Conservation (phyloP, 345 rosid genomes). For the Eucalyptus globulus region DNA sequence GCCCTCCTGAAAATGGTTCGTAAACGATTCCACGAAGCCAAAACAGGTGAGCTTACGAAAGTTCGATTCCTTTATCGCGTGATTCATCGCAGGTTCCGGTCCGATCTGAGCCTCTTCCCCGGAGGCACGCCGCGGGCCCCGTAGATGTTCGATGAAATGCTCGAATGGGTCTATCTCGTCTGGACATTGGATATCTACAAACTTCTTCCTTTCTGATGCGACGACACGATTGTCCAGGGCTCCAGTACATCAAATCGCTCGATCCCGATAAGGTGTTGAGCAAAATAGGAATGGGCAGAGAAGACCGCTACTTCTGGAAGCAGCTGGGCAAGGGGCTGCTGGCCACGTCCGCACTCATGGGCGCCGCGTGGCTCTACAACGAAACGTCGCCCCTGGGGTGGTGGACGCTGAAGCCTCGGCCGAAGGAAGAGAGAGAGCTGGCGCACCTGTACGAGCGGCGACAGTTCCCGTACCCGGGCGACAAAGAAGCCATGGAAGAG, state of each 20-base stretch:
- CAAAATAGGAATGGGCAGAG: slow-evolving; percentile 62
- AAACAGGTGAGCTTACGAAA: slow-evolving; percentile 31
- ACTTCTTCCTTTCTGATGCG: neutral
- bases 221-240: slow-evolving; percentile 14
- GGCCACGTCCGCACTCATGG: slow-evolving; percentile 60
- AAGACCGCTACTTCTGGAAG: slow-evolving; percentile 65
- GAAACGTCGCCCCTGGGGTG: slow-evolving; percentile 86
- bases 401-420: slow-evolving; percentile 86
- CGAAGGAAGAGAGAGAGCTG: slow-evolving; percentile 68
- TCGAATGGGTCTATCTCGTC: neutral
- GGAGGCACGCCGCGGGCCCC: neutral
- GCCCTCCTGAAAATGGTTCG: slow-evolving; percentile 24
- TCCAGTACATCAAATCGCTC: slow-evolving; percentile 37
- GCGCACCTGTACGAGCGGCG: slow-evolving; percentile 73
- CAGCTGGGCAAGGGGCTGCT: slow-evolving; percentile 75
- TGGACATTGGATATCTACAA: neutral
- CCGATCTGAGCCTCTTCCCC: neutral
- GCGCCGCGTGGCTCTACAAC: slow-evolving; percentile 61
- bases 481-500: slow-evolving; percentile 83
- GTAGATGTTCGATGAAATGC: slow-evolving; percentile 17
- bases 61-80: neutral
- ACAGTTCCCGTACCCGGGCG: slow-evolving; percentile 88
- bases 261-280: slow-evolving; percentile 43
- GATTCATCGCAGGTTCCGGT: neutral
- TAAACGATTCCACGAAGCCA: slow-evolving; percentile 41